A percentile compares a stretch with the other conserved stretches of the same genome.
These are phyloP conservation scores for Acephala macrosclerotiorum DNA, from an alignment of 2,329 filamentous ascomycete species.

Conservation along the genomic window DNA sequence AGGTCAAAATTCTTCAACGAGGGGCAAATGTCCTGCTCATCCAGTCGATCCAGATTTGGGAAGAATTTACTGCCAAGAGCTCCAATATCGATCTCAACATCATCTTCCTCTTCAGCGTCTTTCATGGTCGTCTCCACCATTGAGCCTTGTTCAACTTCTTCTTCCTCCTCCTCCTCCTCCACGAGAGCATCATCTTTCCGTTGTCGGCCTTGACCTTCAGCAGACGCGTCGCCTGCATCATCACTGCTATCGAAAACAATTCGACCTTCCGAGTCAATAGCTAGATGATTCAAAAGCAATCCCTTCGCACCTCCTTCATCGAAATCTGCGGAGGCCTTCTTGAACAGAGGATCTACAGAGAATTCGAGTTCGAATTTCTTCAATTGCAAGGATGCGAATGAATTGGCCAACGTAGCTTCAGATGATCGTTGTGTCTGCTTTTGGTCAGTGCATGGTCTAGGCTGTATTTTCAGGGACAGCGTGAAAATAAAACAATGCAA, in stretches of 20 bases:
- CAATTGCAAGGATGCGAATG: constrained; percentile 86
- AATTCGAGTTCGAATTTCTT: constrained; percentile 99
- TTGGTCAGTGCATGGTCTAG: constrained; percentile 30
- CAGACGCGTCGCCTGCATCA: constrained; percentile 68
- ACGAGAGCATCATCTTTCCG: constrained; percentile 70
- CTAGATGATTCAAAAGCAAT: constrained; percentile 92
- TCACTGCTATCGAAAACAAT: constrained; percentile 99
- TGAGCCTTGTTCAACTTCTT: constrained; percentile 49
- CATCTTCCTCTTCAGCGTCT: constrained; percentile 57
- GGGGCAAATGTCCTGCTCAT: constrained; percentile 91
- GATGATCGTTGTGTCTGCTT: constrained; percentile 74
- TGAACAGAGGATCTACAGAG: constrained; percentile 96
- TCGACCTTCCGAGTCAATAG: constrained; percentile 88
- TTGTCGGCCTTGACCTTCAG: constrained; percentile 40
- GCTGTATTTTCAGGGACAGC: not conserved
- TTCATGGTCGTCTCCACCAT: constrained; percentile 47
- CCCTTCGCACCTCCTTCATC: constrained; percentile 98
- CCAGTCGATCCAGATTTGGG: constrained; percentile 77
- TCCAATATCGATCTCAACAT: constrained; percentile 80
- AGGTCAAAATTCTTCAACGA: constrained; percentile 94
- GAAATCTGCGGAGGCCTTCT: constrained; percentile 97
- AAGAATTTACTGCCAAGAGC: constrained; percentile 84
- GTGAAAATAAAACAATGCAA: no score
- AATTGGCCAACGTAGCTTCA: constrained; percentile 90
- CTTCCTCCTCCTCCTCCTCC: constrained; percentile 51